A percentile compares a stretch with the other conserved stretches of the same genome.
phyloP scores from a whole-genome alignment of 2,329 filamentous ascomycete genomes.

The Mycocentrospora acerina region DNA sequence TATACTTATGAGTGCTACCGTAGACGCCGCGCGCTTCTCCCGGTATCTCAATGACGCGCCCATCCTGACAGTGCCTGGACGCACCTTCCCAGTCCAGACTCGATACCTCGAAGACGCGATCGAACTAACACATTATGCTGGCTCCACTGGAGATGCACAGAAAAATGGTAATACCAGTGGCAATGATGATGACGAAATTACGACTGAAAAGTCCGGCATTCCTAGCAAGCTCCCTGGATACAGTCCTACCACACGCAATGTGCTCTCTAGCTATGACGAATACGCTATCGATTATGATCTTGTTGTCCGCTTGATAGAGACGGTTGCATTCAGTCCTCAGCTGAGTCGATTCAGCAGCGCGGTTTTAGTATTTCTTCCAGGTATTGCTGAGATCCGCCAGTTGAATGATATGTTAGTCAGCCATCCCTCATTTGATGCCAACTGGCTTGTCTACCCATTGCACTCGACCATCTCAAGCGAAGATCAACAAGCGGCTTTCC shows the following conservation, averaged over 20 bases:
- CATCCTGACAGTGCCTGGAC: constrained; percentile 84
- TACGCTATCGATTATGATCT: constrained; percentile 90
- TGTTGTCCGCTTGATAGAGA: constrained; percentile 74
- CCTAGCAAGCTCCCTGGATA: constrained; percentile 70
- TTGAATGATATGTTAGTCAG: constrained; percentile 83
- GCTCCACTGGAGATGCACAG: constrained; percentile 49
- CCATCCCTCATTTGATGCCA: constrained; percentile 70
- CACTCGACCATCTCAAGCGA: constrained; percentile 96
- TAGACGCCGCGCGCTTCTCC: constrained; percentile 89
- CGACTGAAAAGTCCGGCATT: constrained; percentile 57
- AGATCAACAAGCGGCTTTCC: constrained; percentile 91
- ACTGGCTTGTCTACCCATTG: constrained; percentile 85
- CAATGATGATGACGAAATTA: constrained; percentile 49
- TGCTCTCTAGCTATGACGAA: constrained; percentile 78
- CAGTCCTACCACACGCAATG: constrained; percentile 72
- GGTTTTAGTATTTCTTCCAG: constrained; percentile 90
- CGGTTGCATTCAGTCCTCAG: constrained; percentile 68
- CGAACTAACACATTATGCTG: constrained; percentile 75
- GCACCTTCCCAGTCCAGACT: constrained; percentile 89
- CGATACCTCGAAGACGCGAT: constrained; percentile 91
- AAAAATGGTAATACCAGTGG: constrained; percentile 50
- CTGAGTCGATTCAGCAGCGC: constrained; percentile 79
- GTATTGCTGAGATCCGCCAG: constrained; percentile 87
- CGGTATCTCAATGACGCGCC: constrained; percentile 83
- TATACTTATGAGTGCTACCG: constrained; percentile 95